Percentiles rank a stretch among this genome's conserved stretches.
phyloP scores from a whole-genome alignment of 2,329 filamentous ascomycete genomes.

The Coniosporium tulheliwenetii region DNA sequence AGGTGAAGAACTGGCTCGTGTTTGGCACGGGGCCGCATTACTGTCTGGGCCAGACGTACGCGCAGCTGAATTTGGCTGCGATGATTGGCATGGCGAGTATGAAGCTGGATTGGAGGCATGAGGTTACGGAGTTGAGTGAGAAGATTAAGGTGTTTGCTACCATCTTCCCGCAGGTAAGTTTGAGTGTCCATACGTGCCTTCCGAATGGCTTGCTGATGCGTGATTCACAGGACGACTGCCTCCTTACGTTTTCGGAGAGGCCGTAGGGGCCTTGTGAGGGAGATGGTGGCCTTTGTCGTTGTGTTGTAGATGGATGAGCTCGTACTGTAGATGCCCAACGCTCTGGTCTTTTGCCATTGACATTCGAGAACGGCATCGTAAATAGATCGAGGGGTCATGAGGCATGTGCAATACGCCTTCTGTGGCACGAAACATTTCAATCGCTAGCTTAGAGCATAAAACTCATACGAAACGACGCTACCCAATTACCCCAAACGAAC shows the following conservation, averaged over 20 bases:
- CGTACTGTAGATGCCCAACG: too few relatives aligned
- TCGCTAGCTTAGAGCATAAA: too few relatives aligned
- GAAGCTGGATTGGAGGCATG: conserved; percentile 78
- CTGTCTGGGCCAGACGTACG: conserved; percentile 88
- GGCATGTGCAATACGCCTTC: too few relatives aligned
- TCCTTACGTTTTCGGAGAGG: conserved; percentile 4
- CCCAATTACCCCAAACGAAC: too few relatives aligned
- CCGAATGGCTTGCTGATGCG: conserved; percentile 2
- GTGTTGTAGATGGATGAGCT: too few relatives aligned
- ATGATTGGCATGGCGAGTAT: conserved; percentile 85
- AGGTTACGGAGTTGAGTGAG: conserved; percentile 68
- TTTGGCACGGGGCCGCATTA: conserved; percentile 95
- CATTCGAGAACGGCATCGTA: too few relatives aligned
- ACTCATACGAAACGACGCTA: too few relatives aligned
- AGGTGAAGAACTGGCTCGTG: conserved; percentile 92
- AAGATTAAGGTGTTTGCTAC: conserved; percentile 98
- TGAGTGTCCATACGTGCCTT: conserved; percentile 2
- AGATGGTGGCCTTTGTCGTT: too few relatives aligned
- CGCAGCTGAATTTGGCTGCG: conserved; percentile 71
- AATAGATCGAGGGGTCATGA: too few relatives aligned
- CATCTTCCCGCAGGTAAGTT: conserved; percentile 83
- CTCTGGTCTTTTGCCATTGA: too few relatives aligned
- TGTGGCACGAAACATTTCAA: too few relatives aligned
- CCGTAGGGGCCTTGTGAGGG: not conserved
- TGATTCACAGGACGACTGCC: conserved; percentile 5